A percentile compares a stretch with the other conserved stretches of the same genome.
These are phyloP conservation scores for Pleurotus djamor DNA, from an alignment of 768 basidiomycete species.

Conservation along the genomic window DNA sequence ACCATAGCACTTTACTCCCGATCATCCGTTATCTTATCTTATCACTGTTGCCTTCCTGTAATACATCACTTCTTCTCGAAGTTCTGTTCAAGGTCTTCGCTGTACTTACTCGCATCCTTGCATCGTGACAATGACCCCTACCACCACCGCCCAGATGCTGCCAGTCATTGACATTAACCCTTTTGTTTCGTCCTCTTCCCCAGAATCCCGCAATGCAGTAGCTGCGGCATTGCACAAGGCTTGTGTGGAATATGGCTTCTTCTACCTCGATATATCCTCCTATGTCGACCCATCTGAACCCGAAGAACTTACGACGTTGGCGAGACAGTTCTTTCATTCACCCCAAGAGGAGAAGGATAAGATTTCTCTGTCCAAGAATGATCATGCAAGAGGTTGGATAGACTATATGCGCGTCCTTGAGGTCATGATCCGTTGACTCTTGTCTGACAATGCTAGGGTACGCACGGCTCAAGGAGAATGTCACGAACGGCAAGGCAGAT, in stretches of 20 bases:
- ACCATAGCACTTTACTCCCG: conserved; percentile 18
- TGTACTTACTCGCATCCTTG: neutral
- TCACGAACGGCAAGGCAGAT: conserved; percentile 83
- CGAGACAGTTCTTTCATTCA: conserved; percentile 68
- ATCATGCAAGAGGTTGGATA: conserved; percentile 69
- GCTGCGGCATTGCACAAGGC: conserved; percentile 67
- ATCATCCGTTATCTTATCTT: neutral
- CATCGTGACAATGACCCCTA: conserved; percentile 6
- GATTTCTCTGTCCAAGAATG: conserved; percentile 65
- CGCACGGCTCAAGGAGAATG: conserved; percentile 76
- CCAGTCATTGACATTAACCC: conserved; percentile 77
- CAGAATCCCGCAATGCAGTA: conserved; percentile 38
- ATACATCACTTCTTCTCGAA: neutral
- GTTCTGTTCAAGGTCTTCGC: neutral
- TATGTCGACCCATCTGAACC: conserved; percentile 58
- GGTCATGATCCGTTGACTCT: neutral
- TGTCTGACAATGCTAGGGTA: conserved; percentile 81
- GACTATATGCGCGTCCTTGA: neutral
- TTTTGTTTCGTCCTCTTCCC: conserved; percentile 40
- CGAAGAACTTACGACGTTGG: conserved; percentile 62
- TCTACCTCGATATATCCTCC: conserved; percentile 75
- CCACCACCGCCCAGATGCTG: conserved; percentile 23
- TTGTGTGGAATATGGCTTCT: conserved; percentile 82
- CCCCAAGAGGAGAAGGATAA: conserved; percentile 79
- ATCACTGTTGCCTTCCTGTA: neutral